Evolutionary conservation across 2,329 filamentous ascomycete genomes (phyloP).

Genomic region (Fusarium veterinarium): DNA sequence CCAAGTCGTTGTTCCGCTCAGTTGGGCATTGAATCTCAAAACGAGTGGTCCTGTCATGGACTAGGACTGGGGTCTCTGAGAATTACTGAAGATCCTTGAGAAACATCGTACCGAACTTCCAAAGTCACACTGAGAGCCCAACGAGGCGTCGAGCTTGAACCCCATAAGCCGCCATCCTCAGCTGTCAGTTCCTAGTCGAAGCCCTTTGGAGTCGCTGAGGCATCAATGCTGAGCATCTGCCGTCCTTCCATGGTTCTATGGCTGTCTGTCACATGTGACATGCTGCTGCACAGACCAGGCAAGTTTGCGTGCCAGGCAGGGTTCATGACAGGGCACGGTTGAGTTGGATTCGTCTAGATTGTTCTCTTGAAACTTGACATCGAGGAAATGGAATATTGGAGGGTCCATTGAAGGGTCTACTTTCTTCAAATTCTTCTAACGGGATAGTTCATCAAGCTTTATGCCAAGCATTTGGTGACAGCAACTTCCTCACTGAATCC

Average conservation of each 20-base stretch:
- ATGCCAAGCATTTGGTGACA: not conserved
- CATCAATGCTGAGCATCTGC: conserved; percentile 15
- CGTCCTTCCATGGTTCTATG: conserved; percentile 27
- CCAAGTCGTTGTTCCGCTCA: conserved; percentile 13
- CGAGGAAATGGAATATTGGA: not conserved
- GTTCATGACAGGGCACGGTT: conserved; percentile 12
- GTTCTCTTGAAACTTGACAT: conserved; percentile 17
- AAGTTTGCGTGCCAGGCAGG: conserved; percentile 6
- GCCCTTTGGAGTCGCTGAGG: conserved; percentile 1
- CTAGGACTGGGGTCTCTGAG: conserved; percentile 28
- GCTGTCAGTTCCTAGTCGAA: conserved; percentile 19
- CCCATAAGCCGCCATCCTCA: conserved; percentile 21
- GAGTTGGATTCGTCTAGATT: conserved; percentile 14
- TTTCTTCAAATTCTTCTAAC: not conserved
- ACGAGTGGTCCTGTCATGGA: conserved; percentile 24
- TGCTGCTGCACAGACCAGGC: conserved; percentile 27
- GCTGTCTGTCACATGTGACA: conserved; percentile 35
- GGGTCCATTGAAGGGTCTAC: not conserved
- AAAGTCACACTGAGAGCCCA: conserved; percentile 31
- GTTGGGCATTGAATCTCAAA: conserved; percentile 38
- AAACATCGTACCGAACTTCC: conserved; percentile 14
- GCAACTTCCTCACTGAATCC: not conserved
- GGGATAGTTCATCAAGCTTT: not conserved
- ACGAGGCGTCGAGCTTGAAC: conserved; percentile 26
- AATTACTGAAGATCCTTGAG: conserved; percentile 1